Percentiles rank a stretch among this genome's conserved stretches.
These are phyloP conservation scores for Circinella umbellata DNA, from an alignment of 371 early-diverging fungal species.

Conservation along the genomic window DNA sequence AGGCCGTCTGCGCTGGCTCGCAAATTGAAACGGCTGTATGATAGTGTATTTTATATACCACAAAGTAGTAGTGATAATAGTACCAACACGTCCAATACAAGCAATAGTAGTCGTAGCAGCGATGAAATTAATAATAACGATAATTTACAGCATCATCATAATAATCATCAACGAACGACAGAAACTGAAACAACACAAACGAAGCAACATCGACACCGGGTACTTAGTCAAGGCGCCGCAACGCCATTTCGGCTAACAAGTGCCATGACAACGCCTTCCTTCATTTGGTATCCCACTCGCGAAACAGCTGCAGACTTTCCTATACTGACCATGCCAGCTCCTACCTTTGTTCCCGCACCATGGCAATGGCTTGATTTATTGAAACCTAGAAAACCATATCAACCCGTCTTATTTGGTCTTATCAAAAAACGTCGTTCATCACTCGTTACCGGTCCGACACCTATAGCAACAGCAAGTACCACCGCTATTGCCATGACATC, in stretches of 20 bases:
- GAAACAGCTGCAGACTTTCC: slow-evolving; percentile 15
- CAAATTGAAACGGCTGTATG: slow-evolving; percentile 15
- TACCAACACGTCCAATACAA: neutral
- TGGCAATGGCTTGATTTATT: slow-evolving; percentile 39
- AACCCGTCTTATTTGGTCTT: slow-evolving; percentile 29
- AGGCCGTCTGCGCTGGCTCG: slow-evolving; percentile 18
- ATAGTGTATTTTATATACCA: slow-evolving; percentile 12
- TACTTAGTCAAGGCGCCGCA: slow-evolving; percentile 9
- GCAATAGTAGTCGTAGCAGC: neutral
- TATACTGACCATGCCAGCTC: slow-evolving; percentile 23
- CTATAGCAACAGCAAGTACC: neutral
- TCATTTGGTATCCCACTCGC: slow-evolving; percentile 20
- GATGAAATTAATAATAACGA: no score
- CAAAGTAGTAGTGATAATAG: neutral
- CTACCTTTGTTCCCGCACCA: slow-evolving; percentile 30
- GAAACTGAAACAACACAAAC: neutral
- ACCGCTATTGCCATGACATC: neutral
- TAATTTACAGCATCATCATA: neutral
- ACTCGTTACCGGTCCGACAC: neutral
- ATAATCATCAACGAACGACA: neutral
- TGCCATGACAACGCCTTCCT: slow-evolving; percentile 19
- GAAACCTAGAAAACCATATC: slow-evolving; percentile 27
- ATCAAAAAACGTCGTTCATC: slow-evolving; percentile 15
- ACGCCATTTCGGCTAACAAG: slow-evolving; percentile 16
- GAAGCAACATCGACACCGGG: neutral